Evolutionary conservation across 345 rosid genomes (phyloP), one percentile per base, ranked within the genome.

Genomic region (Brassica incana): DNA sequence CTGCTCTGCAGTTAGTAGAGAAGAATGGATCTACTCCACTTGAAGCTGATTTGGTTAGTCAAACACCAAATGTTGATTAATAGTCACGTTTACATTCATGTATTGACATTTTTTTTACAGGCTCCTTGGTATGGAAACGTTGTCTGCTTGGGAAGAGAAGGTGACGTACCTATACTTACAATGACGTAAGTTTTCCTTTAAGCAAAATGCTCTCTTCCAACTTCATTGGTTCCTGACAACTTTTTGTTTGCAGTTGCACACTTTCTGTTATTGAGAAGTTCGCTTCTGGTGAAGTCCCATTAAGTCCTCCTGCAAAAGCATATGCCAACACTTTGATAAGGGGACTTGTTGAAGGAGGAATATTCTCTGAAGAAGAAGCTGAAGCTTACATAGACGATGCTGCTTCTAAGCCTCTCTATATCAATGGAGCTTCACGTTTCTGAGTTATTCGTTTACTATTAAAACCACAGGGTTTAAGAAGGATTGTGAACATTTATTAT

Each of bases 311-410:
- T 2, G 38, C 77, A 48, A 76, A 72, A 78, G 83, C 77, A 11
- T 95, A 95, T 73, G 86, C 87, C n/a, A 64, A 84, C 50, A 82
- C 86, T 38, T 76, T 95, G 29, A 29, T 87, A 69, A 87, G 50
- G 76, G 99, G 94, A 36, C 85, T 95, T 77, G 90, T 91, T 9
- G 92, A 89, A 90, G 98, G 97, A 20, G 84, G 80, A 65, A 89
- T 86, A 76, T 81, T 92, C 18, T 83, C 90, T 4, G 77, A 86
- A 80, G 87, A 85, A 79, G 89, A 83, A 73, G 98, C 98, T 78
- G 6, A 0, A 69, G 85, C 90, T 54, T 93, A 93, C 84, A 86
- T 95, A 62, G 50, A 82, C 8, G 84, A 81, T 76, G 98, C 96
- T 66, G 76, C 89, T 5, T 61, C 83, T 15, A 86, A 81, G 73